These are phyloP conservation scores for Prunus dulcis DNA, from an alignment of 306 rosid genomes.

Conservation along the genomic window DNA sequence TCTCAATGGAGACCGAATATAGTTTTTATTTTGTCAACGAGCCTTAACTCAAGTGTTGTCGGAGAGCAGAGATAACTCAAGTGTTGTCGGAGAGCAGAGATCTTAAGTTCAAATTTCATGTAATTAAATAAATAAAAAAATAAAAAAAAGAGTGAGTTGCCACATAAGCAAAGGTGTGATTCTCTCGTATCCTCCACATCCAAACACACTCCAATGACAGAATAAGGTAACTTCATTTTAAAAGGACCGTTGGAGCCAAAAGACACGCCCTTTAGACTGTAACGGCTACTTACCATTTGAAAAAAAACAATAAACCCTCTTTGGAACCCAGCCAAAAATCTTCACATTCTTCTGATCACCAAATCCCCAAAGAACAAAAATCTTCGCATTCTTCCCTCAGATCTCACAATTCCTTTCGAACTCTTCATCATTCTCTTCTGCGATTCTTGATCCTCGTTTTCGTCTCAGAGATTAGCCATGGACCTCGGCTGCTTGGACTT, in stretches of 20 bases:
- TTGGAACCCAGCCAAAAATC: too few species aligned
- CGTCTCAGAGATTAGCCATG: conserved; percentile 30
- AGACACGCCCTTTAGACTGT: background rate
- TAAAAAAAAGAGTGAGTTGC: too few species aligned
- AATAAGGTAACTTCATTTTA: background rate
- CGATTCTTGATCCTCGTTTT: background rate
- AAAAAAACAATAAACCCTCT: background rate
- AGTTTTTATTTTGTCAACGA: too few species aligned
- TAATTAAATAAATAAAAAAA: too few species aligned
- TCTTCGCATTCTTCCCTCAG: background rate
- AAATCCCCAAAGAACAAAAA: background rate
- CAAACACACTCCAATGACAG: background rate
- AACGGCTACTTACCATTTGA: conserved; percentile 41
- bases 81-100: too few species aligned
- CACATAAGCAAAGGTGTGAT: too few species aligned
- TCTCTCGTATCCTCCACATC: too few species aligned
- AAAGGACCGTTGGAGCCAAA: conserved; percentile 41
- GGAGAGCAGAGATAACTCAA: too few species aligned
- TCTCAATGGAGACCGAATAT: too few species aligned
- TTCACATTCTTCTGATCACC: background rate
- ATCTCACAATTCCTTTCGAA: background rate
- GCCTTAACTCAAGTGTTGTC: too few species aligned
- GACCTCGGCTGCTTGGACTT: conserved; percentile 58
- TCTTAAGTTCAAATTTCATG: too few species aligned
- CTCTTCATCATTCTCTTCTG: background rate